These are phyloP conservation scores for Colletotrichum magnum DNA, from an alignment of 2,329 filamentous ascomycete species.

Conservation along the genomic window DNA sequence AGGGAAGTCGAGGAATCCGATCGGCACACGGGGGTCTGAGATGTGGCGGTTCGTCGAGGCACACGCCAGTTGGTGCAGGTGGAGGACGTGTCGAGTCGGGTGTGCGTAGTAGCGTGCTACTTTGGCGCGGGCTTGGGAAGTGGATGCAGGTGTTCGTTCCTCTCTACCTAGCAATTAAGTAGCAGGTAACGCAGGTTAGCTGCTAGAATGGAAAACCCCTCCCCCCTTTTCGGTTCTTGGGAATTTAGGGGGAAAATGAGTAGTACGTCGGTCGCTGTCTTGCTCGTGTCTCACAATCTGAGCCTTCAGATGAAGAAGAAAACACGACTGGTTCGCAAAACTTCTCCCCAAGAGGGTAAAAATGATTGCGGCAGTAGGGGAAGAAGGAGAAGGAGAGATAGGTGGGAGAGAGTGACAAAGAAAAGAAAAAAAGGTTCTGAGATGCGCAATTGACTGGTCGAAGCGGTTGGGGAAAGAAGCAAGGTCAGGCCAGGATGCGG, in stretches of 20 bases:
- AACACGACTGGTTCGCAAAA: slow-evolving; percentile 16
- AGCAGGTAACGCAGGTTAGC: too few relatives aligned
- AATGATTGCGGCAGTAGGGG: neutral
- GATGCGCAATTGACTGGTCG: neutral
- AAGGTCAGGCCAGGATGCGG: slow-evolving; percentile 25
- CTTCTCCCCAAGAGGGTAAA: slow-evolving; percentile 1
- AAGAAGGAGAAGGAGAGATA: too few relatives aligned
- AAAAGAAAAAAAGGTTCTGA: slow-evolving; percentile 29
- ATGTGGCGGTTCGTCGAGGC: slow-evolving; percentile 17
- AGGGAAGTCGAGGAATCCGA: slow-evolving; percentile 33
- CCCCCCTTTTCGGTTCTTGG: slow-evolving; percentile 11
- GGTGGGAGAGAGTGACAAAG: slow-evolving; percentile 17
- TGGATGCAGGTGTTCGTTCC: too few relatives aligned
- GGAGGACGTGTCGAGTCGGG: neutral
- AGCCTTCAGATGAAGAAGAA: slow-evolving; percentile 33
- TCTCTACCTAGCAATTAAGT: too few relatives aligned
- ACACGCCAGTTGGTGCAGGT: neutral
- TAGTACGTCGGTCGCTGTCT: slow-evolving; percentile 26
- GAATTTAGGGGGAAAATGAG: slow-evolving; percentile 7
- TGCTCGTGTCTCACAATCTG: slow-evolving; percentile 24
- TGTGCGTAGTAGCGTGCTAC: slow-evolving; percentile 1
- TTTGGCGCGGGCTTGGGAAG: too few relatives aligned
- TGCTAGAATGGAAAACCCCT: neutral
- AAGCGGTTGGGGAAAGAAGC: slow-evolving; percentile 18
- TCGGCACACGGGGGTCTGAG: slow-evolving; percentile 18